Conservation (phyloP, 345 rosid genomes). For the Noccaea bulbosa region DNA sequence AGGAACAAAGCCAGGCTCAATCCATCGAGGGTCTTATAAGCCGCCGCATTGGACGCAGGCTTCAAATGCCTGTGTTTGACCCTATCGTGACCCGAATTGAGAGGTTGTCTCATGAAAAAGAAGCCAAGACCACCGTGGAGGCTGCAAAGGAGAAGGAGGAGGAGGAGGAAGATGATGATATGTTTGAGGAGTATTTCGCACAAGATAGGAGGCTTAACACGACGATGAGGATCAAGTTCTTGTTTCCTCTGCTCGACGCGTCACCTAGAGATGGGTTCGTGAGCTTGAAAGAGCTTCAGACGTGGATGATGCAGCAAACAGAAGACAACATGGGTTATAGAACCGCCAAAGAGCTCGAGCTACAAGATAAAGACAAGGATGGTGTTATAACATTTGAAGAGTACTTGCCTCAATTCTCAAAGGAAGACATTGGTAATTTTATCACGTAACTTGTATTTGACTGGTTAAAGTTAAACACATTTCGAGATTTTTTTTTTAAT, state of each 20-base stretch:
- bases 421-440: conserved; percentile 53
- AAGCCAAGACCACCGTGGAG: conserved; percentile 3
- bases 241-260: conserved; percentile 68
- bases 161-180: conserved; percentile 26
- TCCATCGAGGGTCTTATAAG: conserved; percentile 32
- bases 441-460: not conserved
- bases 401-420: conserved; percentile 62
- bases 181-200: conserved; percentile 43
- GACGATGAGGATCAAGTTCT: conserved; percentile 55
- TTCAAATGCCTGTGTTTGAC: conserved; percentile 52
- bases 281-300: conserved; percentile 61
- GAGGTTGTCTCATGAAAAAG: conserved; percentile 45
- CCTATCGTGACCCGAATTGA: conserved; percentile 56
- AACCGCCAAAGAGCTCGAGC: conserved; percentile 52
- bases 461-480: not conserved
- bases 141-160: conserved; percentile 22
- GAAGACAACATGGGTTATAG: conserved; percentile 52
- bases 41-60: conserved; percentile 59
- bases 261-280: conserved; percentile 58
- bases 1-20: conserved; percentile 14
- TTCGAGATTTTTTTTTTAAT: conserved; percentile 7
- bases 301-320: conserved; percentile 60
- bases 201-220: conserved; percentile 57
- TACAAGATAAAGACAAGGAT: conserved; percentile 58
- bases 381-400: conserved; percentile 61